Conservation (phyloP, 768 basidiomycete species). For the Cystofilobasidium bisporidii region DNA sequence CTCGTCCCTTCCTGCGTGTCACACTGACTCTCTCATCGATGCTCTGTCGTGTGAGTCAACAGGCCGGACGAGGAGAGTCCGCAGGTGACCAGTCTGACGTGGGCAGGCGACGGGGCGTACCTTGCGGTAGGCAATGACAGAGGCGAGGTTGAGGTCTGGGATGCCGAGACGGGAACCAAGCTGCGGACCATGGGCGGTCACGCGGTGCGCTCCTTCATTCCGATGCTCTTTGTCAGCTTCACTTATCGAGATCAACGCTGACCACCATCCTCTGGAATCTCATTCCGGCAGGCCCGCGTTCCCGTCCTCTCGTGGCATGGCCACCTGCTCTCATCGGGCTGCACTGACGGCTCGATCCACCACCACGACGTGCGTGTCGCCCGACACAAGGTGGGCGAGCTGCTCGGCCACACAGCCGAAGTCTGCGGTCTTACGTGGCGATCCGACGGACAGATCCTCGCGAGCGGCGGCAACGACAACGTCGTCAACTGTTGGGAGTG, state of each 20-base stretch:
- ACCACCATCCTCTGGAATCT: too few relatives aligned
- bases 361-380: constrained; percentile 89
- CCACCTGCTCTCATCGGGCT: constrained; percentile 77
- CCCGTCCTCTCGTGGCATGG: constrained; percentile 78
- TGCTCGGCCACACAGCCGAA: constrained; percentile 82
- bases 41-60: too few relatives aligned
- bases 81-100: constrained; percentile 38
- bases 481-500: constrained; percentile 97
- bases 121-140: constrained; percentile 69
- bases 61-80: constrained; percentile 31
- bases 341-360: constrained; percentile 88
- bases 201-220: constrained; percentile 27
- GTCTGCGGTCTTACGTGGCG: constrained; percentile 44
- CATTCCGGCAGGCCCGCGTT: constrained; percentile 67
- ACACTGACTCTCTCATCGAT: too few relatives aligned
- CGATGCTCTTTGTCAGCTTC: too few relatives aligned
- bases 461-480: constrained; percentile 94
- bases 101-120: constrained; percentile 49
- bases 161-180: constrained; percentile 64
- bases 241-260: too few relatives aligned
- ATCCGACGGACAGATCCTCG: constrained; percentile 44
- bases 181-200: constrained; percentile 88
- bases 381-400: constrained; percentile 77
- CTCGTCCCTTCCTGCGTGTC: too few relatives aligned
- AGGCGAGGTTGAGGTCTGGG: constrained; percentile 93